Conservation (phyloP, 2,329 filamentous ascomycete genomes). For the Colletotrichum eleusines region DNA sequence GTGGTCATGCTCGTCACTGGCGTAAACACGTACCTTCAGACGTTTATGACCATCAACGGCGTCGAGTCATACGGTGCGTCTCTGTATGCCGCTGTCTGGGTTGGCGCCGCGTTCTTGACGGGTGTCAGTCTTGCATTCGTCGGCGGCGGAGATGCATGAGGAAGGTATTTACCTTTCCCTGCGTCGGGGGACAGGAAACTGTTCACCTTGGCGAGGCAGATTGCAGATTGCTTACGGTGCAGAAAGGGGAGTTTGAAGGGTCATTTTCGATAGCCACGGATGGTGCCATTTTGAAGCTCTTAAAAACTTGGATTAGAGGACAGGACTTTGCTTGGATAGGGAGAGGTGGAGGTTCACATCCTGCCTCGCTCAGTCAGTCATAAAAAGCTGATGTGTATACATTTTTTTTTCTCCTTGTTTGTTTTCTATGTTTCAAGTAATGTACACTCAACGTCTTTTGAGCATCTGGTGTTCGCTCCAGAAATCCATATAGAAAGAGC, state of each 20-base stretch:
- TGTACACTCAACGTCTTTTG: slow-evolving; percentile 12
- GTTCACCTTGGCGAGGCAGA: slow-evolving; percentile 20
- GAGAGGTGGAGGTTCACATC: neutral
- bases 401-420: neutral
- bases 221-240: slow-evolving; percentile 10
- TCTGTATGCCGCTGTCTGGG: slow-evolving; percentile 82
- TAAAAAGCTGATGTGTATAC: slow-evolving; percentile 36
- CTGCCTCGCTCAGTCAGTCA: neutral
- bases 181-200: slow-evolving; percentile 8
- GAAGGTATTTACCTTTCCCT: slow-evolving; percentile 10
- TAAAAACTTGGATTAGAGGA: slow-evolving; percentile 9
- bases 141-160: slow-evolving; percentile 52
- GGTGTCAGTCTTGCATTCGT: slow-evolving; percentile 68
- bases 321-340: slow-evolving; percentile 12
- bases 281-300: slow-evolving; percentile 4
- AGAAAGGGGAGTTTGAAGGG: slow-evolving; percentile 25
- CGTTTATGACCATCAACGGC: slow-evolving; percentile 75
- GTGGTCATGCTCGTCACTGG: slow-evolving; percentile 69
- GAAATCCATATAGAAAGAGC: neutral
- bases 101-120: slow-evolving; percentile 70
- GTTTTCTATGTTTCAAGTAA: slow-evolving; percentile 27
- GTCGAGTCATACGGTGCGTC: slow-evolving; percentile 77
- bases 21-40: slow-evolving; percentile 72
- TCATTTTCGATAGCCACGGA: slow-evolving; percentile 9
- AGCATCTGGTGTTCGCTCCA: neutral